These are phyloP conservation scores for Sporobolomyces phaffii DNA, from an alignment of 768 basidiomycete genomes.

Conservation along the genomic window DNA sequence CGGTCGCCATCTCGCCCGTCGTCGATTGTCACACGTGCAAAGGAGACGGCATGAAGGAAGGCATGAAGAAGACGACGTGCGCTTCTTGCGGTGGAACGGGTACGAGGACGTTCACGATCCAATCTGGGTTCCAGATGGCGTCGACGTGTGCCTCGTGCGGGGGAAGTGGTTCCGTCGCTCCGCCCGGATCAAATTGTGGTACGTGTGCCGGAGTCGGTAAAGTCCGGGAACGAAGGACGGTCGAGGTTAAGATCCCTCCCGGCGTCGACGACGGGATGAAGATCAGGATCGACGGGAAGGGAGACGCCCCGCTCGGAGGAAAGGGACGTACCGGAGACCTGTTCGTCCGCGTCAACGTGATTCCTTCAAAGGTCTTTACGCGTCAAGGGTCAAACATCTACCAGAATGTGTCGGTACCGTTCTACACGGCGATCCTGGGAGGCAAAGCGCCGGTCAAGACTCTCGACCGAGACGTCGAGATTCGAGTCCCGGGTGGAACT, in stretches of 20 bases:
- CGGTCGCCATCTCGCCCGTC: constrained; percentile 70
- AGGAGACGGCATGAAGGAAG: constrained; percentile 77
- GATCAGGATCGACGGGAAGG: constrained; percentile 68
- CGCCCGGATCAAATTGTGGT: constrained; percentile 68
- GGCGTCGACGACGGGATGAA: constrained; percentile 95
- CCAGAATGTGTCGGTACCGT: constrained; percentile 79
- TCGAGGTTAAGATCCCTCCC: constrained; percentile 76
- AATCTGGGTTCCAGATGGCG: constrained; percentile 94
- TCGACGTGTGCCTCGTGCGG: constrained; percentile 77
- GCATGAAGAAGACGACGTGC: constrained; percentile 75
- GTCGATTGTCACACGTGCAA: constrained; percentile 76
- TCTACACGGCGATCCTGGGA: constrained; percentile 87
- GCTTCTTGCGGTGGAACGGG: constrained; percentile 77
- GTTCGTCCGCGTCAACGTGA: constrained; percentile 75
- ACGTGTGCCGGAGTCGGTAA: constrained; percentile 81
- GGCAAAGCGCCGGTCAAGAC: constrained; percentile 89
- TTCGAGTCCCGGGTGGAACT: constrained; percentile 82
- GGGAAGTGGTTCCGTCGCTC: constrained; percentile 73
- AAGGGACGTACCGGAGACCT: constrained; percentile 78
- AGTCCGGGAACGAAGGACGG: constrained; percentile 67
- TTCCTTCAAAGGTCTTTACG: constrained; percentile 73
- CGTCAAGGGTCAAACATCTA: constrained; percentile 88
- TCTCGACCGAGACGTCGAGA: constrained; percentile 89
- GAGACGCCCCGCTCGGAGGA: constrained; percentile 65
- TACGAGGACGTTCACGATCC: constrained; percentile 77